Percentiles rank a stretch among this genome's conserved stretches.
These are phyloP conservation scores for Sodiomyces alkalinus DNA, from an alignment of 2,329 filamentous ascomycete genomes.

Conservation along the genomic window DNA sequence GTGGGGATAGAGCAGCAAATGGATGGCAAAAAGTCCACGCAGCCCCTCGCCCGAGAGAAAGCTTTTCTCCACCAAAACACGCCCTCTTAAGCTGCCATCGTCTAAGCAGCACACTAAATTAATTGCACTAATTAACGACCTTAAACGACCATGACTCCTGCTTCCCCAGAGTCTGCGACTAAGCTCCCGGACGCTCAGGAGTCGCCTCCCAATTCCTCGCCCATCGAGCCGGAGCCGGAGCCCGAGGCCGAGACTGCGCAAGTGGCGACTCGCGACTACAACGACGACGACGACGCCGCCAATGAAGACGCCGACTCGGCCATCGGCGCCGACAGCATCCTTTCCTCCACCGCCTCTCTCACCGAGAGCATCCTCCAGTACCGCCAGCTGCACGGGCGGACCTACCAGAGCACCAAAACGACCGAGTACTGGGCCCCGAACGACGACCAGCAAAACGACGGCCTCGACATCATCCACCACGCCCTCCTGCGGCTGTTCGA, in stretches of 20 bases:
- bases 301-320: conserved; percentile 1
- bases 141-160: too few relatives aligned
- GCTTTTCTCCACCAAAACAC: too few relatives aligned
- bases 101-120: too few relatives aligned
- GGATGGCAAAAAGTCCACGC: too few relatives aligned
- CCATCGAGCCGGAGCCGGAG: too few relatives aligned
- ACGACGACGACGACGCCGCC: conserved; percentile 1
- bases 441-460: conserved; percentile 6
- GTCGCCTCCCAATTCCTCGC: too few relatives aligned
- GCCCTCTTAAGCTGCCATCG: too few relatives aligned
- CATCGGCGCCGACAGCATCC: conserved; percentile 1
- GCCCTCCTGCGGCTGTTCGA: conserved; percentile 2
- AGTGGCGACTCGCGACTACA: conserved; percentile 1
- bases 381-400: conserved; percentile 5
- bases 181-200: not conserved
- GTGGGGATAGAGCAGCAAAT: too few relatives aligned
- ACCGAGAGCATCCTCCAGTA: conserved; percentile 5
- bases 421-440: conserved; percentile 7
- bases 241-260: too few relatives aligned
- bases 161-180: too few relatives aligned
- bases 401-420: conserved; percentile 3
- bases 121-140: too few relatives aligned
- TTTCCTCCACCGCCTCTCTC: conserved; percentile 1
- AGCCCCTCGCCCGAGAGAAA: too few relatives aligned
- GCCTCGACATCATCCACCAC: conserved; percentile 5